Base-by-base conservation (phyloP, 208 protist genomes). In the Balamuthia mandrillaris region DNA sequence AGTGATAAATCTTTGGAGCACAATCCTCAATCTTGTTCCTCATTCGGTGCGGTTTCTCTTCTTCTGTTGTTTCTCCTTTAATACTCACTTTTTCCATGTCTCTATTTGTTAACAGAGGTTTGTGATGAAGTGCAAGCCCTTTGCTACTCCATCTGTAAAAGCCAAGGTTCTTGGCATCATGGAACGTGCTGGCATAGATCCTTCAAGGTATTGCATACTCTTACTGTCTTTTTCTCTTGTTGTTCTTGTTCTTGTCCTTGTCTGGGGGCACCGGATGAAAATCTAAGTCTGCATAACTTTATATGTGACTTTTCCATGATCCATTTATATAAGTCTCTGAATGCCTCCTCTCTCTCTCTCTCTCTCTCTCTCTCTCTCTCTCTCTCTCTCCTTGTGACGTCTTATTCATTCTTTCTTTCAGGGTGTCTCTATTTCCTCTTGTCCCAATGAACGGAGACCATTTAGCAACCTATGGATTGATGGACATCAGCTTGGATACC, bases 121-220 rank as follows among this genome's bases (percentile, higher is more conserved):
- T n/a, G 29, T 91, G 65, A 45, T 89, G 47, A 90, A 90, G 56
- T 85, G 27, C 35, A 90, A 90, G 82, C 61, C 87, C 58, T 91
- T 91, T 35, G 88, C 85, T 16, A 60, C 61, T 42, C 47, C 29
- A 70, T 51, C 70, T 16, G 70, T 87, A 21, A 44, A 54, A 33
- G 44, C 4, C 74, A 63, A 72, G 51, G 39, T 89, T 31, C 56
- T 84, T 16, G 0, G 18, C 5, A 41, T 41, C n/a, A 31, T 86
- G 39, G 47, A 83, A 45, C 37, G 33, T 7, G 24, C 74, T 14
- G 87, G 84, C 16, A 63, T 86, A n/a, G 81, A 88, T 18, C 37
- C 83, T 12, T 0, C 27, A 12, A 2, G 75, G 75, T 83, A 16
- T 66, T 70, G 66, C 21, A 10, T 41, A 7, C 18, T 7, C 60